Evolutionary conservation across 2,329 filamentous ascomycete genomes (phyloP).

Genomic region (Phialocephala sp.): DNA sequence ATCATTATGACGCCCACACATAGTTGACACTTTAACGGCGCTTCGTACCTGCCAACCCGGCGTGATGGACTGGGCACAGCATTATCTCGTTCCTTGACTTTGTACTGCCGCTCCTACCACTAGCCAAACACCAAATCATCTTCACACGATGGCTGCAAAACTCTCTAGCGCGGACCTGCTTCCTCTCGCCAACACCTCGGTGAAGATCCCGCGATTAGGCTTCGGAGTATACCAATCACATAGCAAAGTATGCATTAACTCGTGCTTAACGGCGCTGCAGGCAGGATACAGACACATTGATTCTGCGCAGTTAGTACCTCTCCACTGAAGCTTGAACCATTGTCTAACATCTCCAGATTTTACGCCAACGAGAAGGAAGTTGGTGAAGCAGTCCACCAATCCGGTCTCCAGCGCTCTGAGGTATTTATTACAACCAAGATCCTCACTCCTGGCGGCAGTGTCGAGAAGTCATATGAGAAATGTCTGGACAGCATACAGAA

Average conservation of each 20-base stretch:
- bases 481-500: constrained; percentile 67
- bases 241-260: constrained; percentile 58
- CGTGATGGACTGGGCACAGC: not conserved
- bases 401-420: constrained; percentile 59
- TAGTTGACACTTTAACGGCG: not conserved
- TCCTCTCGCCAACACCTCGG: constrained; percentile 40
- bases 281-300: constrained; percentile 69
- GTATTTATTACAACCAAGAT: constrained; percentile 78
- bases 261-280: constrained; percentile 62
- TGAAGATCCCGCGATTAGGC: constrained; percentile 68
- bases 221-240: constrained; percentile 74
- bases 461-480: constrained; percentile 64
- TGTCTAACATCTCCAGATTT: constrained; percentile 50
- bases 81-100: constrained; percentile 2
- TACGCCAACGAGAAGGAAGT: constrained; percentile 74
- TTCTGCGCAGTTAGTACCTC: constrained; percentile 54
- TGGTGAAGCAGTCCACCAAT: constrained; percentile 64
- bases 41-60: not conserved
- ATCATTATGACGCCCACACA: not conserved
- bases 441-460: constrained; percentile 55
- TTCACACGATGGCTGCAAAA: constrained; percentile 28
- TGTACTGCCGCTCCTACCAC: not conserved
- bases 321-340: not conserved
- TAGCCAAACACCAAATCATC: not conserved
- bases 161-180: constrained; percentile 30